A percentile compares a stretch with the other conserved stretches of the same genome.
Evolutionary conservation across 179 eudicot genomes (phyloP).

Genomic region (Carnegiea gigantea): DNA sequence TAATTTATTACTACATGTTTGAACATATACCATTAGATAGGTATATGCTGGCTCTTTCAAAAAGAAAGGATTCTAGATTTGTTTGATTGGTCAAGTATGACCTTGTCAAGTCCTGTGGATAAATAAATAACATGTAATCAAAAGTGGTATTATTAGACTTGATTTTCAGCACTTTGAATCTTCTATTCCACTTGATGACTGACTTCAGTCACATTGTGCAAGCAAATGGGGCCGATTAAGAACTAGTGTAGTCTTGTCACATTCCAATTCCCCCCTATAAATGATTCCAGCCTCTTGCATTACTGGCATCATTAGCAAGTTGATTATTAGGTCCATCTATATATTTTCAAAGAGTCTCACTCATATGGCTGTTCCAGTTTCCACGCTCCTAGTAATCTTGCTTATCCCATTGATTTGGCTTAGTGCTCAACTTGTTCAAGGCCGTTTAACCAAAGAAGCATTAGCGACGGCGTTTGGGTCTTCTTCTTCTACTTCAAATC

Average conservation of each 20-base stretch:
- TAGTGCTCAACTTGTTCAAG: not conserved
- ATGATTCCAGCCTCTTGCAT: not conserved
- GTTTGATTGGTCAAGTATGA: not conserved
- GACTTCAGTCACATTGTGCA: not conserved
- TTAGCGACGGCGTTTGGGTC: not conserved
- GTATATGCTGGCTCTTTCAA: too few relatives aligned
- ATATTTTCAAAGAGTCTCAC: not conserved
- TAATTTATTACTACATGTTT: too few relatives aligned
- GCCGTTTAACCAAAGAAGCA: not conserved
- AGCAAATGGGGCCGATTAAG: not conserved
- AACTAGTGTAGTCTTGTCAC: not conserved
- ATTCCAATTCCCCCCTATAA: not conserved
- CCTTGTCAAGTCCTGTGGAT: too few relatives aligned
- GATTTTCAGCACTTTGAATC: too few relatives aligned
- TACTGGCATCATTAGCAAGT: not conserved
- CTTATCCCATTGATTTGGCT: conserved; percentile 1
- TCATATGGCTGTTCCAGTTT: not conserved
- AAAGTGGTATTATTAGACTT: too few relatives aligned
- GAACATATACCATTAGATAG: too few relatives aligned
- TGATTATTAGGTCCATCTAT: not conserved
- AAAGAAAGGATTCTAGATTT: not conserved
- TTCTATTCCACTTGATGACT: not conserved
- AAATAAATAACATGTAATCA: too few relatives aligned
- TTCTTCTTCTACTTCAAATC: not conserved
- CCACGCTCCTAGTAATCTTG: not conserved